These are phyloP conservation scores for Claviceps maximensis DNA, from an alignment of 2,329 filamentous ascomycete genomes.

Conservation along the genomic window DNA sequence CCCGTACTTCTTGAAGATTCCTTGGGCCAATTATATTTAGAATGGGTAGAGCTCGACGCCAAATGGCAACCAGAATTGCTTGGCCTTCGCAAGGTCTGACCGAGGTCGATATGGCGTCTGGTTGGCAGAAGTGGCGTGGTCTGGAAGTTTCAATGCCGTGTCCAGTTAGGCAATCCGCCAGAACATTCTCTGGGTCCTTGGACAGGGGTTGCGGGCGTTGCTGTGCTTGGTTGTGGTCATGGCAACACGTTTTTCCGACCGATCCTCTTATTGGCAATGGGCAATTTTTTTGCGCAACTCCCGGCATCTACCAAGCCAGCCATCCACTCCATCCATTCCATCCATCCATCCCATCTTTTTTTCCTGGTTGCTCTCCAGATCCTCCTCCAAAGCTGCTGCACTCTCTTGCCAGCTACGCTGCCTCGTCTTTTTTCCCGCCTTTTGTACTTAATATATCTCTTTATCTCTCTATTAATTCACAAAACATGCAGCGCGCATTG, in stretches of 20 bases:
- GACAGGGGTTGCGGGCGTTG: neutral
- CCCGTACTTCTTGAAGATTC: neutral
- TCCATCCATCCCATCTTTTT: neutral
- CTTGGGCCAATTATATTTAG: neutral
- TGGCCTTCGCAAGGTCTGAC: neutral
- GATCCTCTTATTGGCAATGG: slow-evolving; percentile 20
- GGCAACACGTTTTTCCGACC: slow-evolving; percentile 24
- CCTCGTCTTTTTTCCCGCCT: slow-evolving; percentile 12
- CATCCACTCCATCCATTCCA: slow-evolving; percentile 4
- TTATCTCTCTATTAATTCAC: slow-evolving; percentile 20
- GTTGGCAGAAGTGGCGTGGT: neutral
- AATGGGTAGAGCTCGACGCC: neutral
- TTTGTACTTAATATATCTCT: slow-evolving; percentile 14
- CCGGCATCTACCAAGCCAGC: slow-evolving; percentile 3
- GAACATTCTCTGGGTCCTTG: slow-evolving; percentile 9
- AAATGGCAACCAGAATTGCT: neutral
- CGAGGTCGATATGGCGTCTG: neutral
- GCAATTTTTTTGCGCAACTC: slow-evolving; percentile 27
- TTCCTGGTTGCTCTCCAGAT: slow-evolving; percentile 3
- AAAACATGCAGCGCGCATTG: slow-evolving; percentile 88
- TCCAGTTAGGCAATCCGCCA: slow-evolving; percentile 6
- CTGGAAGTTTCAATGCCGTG: neutral
- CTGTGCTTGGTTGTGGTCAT: slow-evolving; percentile 5
- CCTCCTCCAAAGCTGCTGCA: slow-evolving; percentile 3
- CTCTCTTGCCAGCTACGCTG: slow-evolving; percentile 10